These are phyloP conservation scores for Thelephora aurantiotincta DNA, from an alignment of 768 basidiomycete species.

Conservation along the genomic window DNA sequence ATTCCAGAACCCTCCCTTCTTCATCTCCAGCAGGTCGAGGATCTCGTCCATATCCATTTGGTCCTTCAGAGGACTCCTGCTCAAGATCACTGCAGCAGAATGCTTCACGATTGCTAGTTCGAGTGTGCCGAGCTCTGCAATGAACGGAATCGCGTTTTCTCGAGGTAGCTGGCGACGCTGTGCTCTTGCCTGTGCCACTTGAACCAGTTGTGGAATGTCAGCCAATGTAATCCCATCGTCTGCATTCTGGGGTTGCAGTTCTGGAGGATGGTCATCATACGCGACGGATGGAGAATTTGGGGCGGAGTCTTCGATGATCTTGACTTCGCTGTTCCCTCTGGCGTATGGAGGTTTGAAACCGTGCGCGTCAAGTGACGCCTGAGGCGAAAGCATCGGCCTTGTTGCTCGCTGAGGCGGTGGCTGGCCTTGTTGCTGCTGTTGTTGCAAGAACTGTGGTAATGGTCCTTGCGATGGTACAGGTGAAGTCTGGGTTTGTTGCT, in stretches of 20 bases:
- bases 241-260: slow-evolving; percentile 17
- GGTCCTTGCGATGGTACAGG: slow-evolving; percentile 13
- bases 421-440: slow-evolving; percentile 16
- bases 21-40: slow-evolving; percentile 79
- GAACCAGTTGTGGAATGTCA: slow-evolving; percentile 87
- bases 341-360: slow-evolving; percentile 56
- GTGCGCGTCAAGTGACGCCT: slow-evolving; percentile 18
- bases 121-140: slow-evolving; percentile 72
- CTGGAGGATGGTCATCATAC: slow-evolving; percentile 20
- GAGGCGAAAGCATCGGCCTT: slow-evolving; percentile 27
- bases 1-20: slow-evolving; percentile 94
- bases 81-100: slow-evolving; percentile 70
- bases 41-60: slow-evolving; percentile 87
- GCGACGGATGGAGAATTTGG: slow-evolving; percentile 56
- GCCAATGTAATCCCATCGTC: slow-evolving; percentile 87
- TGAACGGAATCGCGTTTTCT: slow-evolving; percentile 64
- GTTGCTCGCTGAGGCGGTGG: slow-evolving; percentile 10
- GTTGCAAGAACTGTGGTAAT: slow-evolving; percentile 13
- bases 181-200: slow-evolving; percentile 82
- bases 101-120: slow-evolving; percentile 90
- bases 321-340: slow-evolving; percentile 74
- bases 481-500: slow-evolving; percentile 11
- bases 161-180: slow-evolving; percentile 75
- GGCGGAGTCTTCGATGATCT: slow-evolving; percentile 74
- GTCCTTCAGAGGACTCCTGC: slow-evolving; percentile 64